phyloP scores from a whole-genome alignment of 75 land plant genomes.

The Cunninghamia lanceolata region DNA sequence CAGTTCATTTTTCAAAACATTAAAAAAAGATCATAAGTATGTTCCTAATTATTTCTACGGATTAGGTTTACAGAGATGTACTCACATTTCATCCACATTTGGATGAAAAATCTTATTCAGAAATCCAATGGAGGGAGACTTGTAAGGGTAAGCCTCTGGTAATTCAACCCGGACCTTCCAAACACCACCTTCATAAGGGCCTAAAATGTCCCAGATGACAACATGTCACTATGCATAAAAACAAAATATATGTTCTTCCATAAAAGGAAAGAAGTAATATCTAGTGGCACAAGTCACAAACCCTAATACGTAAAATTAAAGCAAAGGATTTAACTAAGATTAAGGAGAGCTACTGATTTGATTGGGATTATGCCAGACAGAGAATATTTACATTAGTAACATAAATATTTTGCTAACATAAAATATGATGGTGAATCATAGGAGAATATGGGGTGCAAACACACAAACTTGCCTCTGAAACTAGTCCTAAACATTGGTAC shows the following conservation, averaged over 20 bases:
- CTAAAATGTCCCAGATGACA: slow-evolving; percentile 31
- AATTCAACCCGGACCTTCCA: slow-evolving; percentile 94
- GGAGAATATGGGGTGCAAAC: background rate
- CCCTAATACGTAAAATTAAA: background rate
- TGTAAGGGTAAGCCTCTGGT: slow-evolving; percentile 95
- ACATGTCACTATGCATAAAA: background rate
- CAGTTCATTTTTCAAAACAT: background rate
- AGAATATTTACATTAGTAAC: background rate
- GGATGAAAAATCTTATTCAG: slow-evolving; percentile 92
- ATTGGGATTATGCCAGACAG: background rate
- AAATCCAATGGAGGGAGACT: slow-evolving; percentile 94
- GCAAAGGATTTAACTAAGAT: background rate
- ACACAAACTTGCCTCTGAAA: background rate
- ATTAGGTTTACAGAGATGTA: slow-evolving; percentile 3
- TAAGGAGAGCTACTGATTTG: background rate
- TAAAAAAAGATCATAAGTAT: background rate
- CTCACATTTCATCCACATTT: slow-evolving; percentile 90
- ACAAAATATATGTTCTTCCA: background rate
- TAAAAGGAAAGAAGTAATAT: background rate
- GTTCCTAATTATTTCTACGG: background rate
- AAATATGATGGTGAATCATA: too few species aligned
- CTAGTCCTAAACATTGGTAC: background rate
- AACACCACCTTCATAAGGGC: slow-evolving; percentile 85
- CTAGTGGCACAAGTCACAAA: background rate
- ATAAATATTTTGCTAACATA: background rate